These are phyloP conservation scores for Scedosporium dehoogii DNA, from an alignment of 2,329 filamentous ascomycete genomes.

Conservation along the genomic window DNA sequence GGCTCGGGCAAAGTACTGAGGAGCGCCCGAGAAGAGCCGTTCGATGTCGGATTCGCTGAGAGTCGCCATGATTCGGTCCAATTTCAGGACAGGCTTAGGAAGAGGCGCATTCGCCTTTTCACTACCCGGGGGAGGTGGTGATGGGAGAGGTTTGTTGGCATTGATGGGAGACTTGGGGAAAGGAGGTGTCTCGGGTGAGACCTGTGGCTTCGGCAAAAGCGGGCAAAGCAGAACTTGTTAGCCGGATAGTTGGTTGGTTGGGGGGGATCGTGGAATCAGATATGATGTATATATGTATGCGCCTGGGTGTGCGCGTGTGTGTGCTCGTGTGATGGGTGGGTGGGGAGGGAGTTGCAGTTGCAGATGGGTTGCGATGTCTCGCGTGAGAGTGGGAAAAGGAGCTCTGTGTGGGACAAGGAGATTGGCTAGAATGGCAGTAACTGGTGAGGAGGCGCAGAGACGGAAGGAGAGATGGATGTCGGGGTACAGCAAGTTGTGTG, in stretches of 20 bases:
- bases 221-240: background rate
- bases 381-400: background rate
- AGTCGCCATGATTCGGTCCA: conserved; percentile 49
- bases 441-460: background rate
- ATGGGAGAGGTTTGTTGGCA: conserved; percentile 48
- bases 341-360: background rate
- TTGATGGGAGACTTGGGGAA: conserved; percentile 29
- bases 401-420: background rate
- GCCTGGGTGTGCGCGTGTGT: background rate
- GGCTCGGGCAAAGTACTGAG: conserved; percentile 56
- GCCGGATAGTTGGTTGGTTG: background rate
- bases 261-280: background rate
- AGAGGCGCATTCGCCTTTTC: conserved; percentile 23
- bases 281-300: background rate
- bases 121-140: conserved; percentile 34
- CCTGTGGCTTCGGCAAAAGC: background rate
- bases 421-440: background rate
- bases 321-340: conserved; percentile 1
- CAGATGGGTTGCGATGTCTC: background rate
- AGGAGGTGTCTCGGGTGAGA: background rate
- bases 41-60: conserved; percentile 51
- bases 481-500: background rate
- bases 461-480: background rate
- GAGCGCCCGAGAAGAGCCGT: conserved; percentile 66
- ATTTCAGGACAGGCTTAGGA: conserved; percentile 35